phyloP scores from a whole-genome alignment of 1,284 basidiomycete species.

The Melampsora larici-populina region DNA sequence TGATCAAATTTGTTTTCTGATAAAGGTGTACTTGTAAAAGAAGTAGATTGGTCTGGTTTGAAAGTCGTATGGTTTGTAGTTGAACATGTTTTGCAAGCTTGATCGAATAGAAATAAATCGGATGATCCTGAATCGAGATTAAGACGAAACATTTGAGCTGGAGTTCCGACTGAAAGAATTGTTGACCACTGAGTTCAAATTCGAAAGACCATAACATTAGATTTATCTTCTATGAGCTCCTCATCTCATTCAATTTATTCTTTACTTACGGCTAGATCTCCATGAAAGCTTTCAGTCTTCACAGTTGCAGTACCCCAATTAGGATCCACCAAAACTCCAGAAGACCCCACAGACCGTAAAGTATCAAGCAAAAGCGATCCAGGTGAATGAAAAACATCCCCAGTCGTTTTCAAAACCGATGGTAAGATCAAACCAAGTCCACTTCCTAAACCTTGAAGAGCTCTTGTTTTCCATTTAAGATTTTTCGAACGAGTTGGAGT shows the following conservation, averaged over 20 bases:
- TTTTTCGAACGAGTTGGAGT: slow-evolving; percentile 2
- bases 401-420: not conserved
- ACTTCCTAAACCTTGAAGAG: slow-evolving; percentile 6
- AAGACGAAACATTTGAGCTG: slow-evolving; percentile 17
- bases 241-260: too few relatives aligned
- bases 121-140: slow-evolving; percentile 39
- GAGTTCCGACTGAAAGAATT: slow-evolving; percentile 15
- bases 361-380: not conserved
- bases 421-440: slow-evolving; percentile 16
- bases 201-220: not conserved
- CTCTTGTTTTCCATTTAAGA: not conserved
- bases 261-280: slow-evolving; percentile 27
- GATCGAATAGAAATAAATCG: slow-evolving; percentile 36
- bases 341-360: not conserved
- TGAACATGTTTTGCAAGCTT: slow-evolving; percentile 19
- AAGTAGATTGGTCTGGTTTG: not conserved
- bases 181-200: slow-evolving; percentile 33
- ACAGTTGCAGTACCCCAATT: slow-evolving; percentile 33
- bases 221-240: too few relatives aligned
- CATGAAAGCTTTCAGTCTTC: slow-evolving; percentile 33
- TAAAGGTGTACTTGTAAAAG: not conserved
- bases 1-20: slow-evolving; percentile 5
- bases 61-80: slow-evolving; percentile 9
- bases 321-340: slow-evolving; percentile 9
- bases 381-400: not conserved